Conservation (phyloP, 2,329 filamentous ascomycete genomes). For the Trichophyton benhamiae region DNA sequence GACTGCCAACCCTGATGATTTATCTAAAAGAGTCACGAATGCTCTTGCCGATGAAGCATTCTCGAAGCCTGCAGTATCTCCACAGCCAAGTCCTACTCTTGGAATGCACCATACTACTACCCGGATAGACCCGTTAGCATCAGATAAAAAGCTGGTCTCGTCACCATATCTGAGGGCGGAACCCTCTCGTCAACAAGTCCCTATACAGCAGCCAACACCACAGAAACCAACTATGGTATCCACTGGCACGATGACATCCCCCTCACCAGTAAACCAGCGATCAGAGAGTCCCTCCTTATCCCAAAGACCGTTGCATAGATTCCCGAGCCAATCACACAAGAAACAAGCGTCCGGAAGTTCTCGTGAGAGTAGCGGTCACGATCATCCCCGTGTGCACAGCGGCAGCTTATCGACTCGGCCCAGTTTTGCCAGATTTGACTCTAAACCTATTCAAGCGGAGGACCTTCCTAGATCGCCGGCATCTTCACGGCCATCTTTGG, state of each 20-base stretch:
- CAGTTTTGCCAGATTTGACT: slow-evolving; percentile 8
- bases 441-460: slow-evolving; percentile 41
- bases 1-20: slow-evolving; percentile 35
- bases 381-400: slow-evolving; percentile 6
- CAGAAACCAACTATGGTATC: slow-evolving; percentile 47
- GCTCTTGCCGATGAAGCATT: slow-evolving; percentile 79
- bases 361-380: slow-evolving; percentile 19
- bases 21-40: slow-evolving; percentile 58
- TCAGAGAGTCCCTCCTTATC: slow-evolving; percentile 19
- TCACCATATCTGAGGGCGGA: slow-evolving; percentile 19
- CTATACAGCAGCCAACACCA: slow-evolving; percentile 34
- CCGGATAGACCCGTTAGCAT: slow-evolving; percentile 3
- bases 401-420: slow-evolving; percentile 6
- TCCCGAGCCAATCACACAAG: slow-evolving; percentile 37
- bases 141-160: slow-evolving; percentile 18
- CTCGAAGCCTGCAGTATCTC: slow-evolving; percentile 34
- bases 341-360: slow-evolving; percentile 39
- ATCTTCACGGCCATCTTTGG: slow-evolving; percentile 56
- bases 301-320: slow-evolving; percentile 41
- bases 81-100: slow-evolving; percentile 20
- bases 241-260: slow-evolving; percentile 68
- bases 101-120: slow-evolving; percentile 18
- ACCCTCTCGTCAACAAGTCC: slow-evolving; percentile 19
- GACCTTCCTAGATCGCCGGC: slow-evolving; percentile 42
- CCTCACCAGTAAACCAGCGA: slow-evolving; percentile 32